These are phyloP conservation scores for Tuber melanosporum DNA, from an alignment of 495 filamentous ascomycete species.

Conservation along the genomic window DNA sequence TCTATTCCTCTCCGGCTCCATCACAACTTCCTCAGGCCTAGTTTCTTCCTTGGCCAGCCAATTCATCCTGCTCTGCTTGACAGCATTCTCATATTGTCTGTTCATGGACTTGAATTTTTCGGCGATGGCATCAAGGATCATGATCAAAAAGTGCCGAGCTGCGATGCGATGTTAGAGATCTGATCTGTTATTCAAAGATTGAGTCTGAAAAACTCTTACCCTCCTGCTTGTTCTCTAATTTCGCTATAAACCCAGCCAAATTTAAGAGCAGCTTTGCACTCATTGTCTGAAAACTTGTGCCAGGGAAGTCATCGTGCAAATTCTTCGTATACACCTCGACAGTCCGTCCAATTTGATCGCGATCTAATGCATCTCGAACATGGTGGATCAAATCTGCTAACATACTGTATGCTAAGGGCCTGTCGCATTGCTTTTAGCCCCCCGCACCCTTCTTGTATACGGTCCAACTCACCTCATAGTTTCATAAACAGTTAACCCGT, in stretches of 20 bases:
- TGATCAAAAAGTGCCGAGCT: constrained; percentile 89
- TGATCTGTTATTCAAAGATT: not conserved
- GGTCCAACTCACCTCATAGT: constrained; percentile 55
- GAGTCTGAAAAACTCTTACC: constrained; percentile 16
- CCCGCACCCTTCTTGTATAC: not conserved
- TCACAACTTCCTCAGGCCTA: constrained; percentile 69
- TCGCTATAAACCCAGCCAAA: constrained; percentile 94
- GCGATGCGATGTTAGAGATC: constrained; percentile 5
- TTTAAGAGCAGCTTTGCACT: constrained; percentile 94
- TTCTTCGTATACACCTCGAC: constrained; percentile 97
- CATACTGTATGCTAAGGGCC: constrained; percentile 96
- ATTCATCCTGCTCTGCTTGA: constrained; percentile 77
- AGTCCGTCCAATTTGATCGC: constrained; percentile 85
- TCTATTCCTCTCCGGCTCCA: constrained; percentile 57
- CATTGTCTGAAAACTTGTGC: constrained; percentile 99
- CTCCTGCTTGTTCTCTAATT: constrained; percentile 80
- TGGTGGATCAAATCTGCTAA: constrained; percentile 96
- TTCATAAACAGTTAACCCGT: constrained; percentile 93
- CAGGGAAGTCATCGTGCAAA: constrained; percentile 89
- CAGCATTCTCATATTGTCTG: constrained; percentile 83
- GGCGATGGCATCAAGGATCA: constrained; percentile 94
- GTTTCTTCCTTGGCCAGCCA: constrained; percentile 60
- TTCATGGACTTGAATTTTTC: constrained; percentile 99
- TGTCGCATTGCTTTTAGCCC: constrained; percentile 13
- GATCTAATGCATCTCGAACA: constrained; percentile 73